Evolutionary conservation across 2,329 filamentous ascomycete species (phyloP).

Genomic region (Apiospora sp.): DNA sequence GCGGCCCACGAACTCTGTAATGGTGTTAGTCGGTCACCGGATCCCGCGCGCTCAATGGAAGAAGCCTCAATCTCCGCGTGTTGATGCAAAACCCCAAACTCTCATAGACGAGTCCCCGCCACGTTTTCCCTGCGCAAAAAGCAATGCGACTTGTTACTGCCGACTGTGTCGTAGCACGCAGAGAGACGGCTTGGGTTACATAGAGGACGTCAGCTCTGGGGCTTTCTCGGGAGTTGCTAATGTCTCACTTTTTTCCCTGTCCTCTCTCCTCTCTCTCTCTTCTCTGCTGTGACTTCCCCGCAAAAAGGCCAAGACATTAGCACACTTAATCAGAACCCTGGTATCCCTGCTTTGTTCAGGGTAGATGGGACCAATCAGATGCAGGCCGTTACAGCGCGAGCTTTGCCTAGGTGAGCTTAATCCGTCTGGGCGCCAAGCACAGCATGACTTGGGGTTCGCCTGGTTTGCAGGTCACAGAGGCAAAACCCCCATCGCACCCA

Average conservation of each 20-base stretch:
- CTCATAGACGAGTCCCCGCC: not conserved
- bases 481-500: not conserved
- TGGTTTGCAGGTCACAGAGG: slow-evolving; percentile 13
- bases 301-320: slow-evolving; percentile 14
- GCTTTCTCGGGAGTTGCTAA: not conserved
- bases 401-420: slow-evolving; percentile 24
- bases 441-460: slow-evolving; percentile 4
- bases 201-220: not conserved
- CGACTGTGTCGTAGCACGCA: not conserved
- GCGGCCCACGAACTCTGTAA: not conserved
- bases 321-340: not conserved
- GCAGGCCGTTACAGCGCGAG: not conserved
- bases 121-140: not conserved
- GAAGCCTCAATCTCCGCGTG: not conserved
- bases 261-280: not conserved
- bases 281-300: not conserved
- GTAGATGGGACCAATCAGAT: not conserved
- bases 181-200: not conserved
- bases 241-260: slow-evolving; percentile 18
- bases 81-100: not conserved
- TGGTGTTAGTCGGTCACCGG: not conserved
- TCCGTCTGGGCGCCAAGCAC: slow-evolving; percentile 17
- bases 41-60: not conserved
- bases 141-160: not conserved
- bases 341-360: not conserved